Conservation (phyloP, 129 eudicot genomes). For the Oenanthe sinensis region DNA sequence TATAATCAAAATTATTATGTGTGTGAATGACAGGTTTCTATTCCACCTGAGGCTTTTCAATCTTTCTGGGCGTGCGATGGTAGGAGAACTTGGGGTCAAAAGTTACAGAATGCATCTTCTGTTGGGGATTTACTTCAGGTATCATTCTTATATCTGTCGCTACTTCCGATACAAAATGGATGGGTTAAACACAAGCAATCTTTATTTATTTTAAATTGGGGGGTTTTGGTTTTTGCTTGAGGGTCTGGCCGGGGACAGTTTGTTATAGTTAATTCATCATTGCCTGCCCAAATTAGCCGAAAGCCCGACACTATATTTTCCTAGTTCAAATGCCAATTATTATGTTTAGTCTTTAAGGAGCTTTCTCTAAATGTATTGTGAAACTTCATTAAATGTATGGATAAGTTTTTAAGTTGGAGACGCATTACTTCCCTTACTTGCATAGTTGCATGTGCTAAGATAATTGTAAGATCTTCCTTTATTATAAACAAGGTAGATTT, state of each 20-base stretch:
- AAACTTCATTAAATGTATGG: background rate
- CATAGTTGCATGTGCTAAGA: background rate
- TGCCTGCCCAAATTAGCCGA: background rate
- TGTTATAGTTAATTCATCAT: background rate
- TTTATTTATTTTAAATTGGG: background rate
- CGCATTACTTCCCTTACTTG: background rate
- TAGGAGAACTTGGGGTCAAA: constrained; percentile 58
- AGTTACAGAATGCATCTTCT: constrained; percentile 47
- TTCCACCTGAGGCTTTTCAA: constrained; percentile 66
- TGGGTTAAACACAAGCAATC: background rate
- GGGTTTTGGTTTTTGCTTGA: background rate
- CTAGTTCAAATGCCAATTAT: background rate
- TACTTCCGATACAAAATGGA: background rate
- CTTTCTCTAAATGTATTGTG: background rate
- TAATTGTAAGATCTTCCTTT: background rate
- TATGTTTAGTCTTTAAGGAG: background rate
- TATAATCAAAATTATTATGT: background rate
- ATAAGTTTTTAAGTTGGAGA: background rate
- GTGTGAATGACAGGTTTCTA: constrained; percentile 47
- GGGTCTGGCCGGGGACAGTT: background rate
- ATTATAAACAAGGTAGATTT: background rate
- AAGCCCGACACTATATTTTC: background rate
- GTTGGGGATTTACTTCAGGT: constrained; percentile 66
- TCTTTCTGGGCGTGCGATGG: constrained; percentile 48
- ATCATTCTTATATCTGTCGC: background rate